phyloP scores from a whole-genome alignment of 2,329 filamentous ascomycete species.

The Claviceps paspali region DNA sequence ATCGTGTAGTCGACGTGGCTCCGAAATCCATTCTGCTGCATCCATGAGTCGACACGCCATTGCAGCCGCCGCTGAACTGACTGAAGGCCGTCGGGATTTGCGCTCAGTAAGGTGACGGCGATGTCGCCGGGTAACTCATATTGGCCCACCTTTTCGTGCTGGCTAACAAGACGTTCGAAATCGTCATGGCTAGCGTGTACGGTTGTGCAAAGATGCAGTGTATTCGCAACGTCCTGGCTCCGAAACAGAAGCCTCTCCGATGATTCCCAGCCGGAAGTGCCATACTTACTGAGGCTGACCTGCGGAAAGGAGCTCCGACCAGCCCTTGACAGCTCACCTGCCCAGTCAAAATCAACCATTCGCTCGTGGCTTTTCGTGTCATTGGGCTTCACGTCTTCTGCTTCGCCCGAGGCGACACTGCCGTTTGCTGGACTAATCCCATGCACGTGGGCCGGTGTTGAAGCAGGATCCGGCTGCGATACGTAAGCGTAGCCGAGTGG shows the following conservation, averaged over 20 bases:
- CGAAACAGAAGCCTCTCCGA: background rate
- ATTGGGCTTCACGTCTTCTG: background rate
- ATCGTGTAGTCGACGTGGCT: conserved; percentile 3
- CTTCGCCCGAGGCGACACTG: too few species aligned
- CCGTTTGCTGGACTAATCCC: background rate
- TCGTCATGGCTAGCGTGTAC: background rate
- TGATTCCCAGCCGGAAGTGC: background rate
- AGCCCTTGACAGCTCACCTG: background rate
- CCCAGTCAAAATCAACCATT: background rate
- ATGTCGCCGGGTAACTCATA: conserved; percentile 1
- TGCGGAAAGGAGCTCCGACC: background rate
- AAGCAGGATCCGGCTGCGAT: conserved; percentile 2
- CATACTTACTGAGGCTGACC: background rate
- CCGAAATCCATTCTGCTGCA: background rate
- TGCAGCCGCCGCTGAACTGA: conserved; percentile 2
- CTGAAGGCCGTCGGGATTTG: background rate
- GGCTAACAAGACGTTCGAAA: background rate
- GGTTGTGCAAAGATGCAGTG: background rate
- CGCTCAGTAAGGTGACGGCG: background rate
- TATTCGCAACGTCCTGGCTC: background rate
- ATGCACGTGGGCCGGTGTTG: conserved; percentile 1
- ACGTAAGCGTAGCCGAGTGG: conserved; percentile 1
- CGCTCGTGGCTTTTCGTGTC: background rate
- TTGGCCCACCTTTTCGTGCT: background rate
- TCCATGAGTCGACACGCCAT: conserved; percentile 1